Evolutionary conservation across 1,139 yeast genomes (phyloP), one percentile per base, ranked within the genome.

Genomic region (Yamadazyma friedrichii): DNA sequence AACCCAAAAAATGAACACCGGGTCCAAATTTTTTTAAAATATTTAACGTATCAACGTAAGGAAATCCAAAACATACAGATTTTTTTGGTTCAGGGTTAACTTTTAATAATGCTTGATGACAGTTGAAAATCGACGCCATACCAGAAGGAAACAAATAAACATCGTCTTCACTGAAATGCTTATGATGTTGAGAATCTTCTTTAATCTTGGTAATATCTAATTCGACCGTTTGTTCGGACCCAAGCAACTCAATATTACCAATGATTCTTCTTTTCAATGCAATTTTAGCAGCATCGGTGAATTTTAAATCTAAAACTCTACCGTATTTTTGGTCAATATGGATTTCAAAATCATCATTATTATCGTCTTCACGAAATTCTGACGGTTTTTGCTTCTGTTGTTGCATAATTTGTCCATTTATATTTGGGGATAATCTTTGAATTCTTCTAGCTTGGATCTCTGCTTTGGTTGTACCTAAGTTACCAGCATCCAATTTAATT

Each of bases 61-160:
- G 96, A 62, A 91, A 89, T 0, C 98, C 98, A 63, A 86, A 89
- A 64, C 95, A 86, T 1, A 89, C 95, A 0, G 95, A 82, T 59
- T 88, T 87, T 50, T 76, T 71, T 31, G 70, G 69, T 9, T 45
- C 44, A 5, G 42, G 33, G 5, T 54, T 47, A 2, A 15, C 15
- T 12, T 69, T 62, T 47, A 88, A 63, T 17, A 83, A 58, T 2
- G 86, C 74, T 47, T 84, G 77, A 56, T 91, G 96, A 0, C 96
- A 88, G 43, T 79, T 77, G 66, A 85, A 93, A 34, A 93, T 86
- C 1, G 96, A 72, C 2, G 96, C 85, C 98, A 93, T 93, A 12
- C 98, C 98, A 1, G 91, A 74, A 10, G 97, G 95, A 55, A 76
- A 89, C 42, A 94, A 69, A 56, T 78, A 89, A 1, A 93, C 95